A percentile compares a stretch with the other conserved stretches of the same genome.
Evolutionary conservation across 768 basidiomycete species (phyloP).

Genomic region (Tylopilus sp.): DNA sequence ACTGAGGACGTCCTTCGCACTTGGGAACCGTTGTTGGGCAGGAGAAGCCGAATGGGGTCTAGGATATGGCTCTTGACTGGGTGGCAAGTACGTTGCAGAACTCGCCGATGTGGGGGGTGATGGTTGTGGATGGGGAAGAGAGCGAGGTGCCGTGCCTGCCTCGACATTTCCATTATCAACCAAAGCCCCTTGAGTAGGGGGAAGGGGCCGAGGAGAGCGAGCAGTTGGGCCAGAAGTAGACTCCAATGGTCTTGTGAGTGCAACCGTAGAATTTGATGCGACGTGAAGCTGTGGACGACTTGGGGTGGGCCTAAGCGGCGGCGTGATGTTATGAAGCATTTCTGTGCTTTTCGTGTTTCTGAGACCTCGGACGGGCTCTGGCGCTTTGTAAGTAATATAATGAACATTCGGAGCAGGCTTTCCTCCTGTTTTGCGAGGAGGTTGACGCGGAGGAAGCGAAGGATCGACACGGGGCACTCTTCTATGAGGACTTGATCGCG

Average conservation of each 20-base stretch:
- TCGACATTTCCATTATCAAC: constrained; percentile 21
- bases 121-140: constrained; percentile 25
- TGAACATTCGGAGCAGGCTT: constrained; percentile 21
- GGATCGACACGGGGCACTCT: constrained; percentile 21
- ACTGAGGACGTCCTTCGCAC: constrained; percentile 11
- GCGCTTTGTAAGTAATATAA: constrained; percentile 27
- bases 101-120: constrained; percentile 19
- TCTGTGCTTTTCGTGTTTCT: constrained; percentile 31
- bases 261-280: constrained; percentile 15
- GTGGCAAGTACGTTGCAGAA: constrained; percentile 35
- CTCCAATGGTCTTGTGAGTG: constrained; percentile 19
- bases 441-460: constrained; percentile 21
- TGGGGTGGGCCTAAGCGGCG: constrained; percentile 27
- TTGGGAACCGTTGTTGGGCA: constrained; percentile 30
- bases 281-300: constrained; percentile 28
- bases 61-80: constrained; percentile 54
- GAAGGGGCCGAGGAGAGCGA: constrained; percentile 28
- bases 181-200: constrained; percentile 25
- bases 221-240: constrained; percentile 13
- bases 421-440: constrained; percentile 21
- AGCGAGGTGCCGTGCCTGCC: constrained; percentile 13
- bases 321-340: constrained; percentile 21
- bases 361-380: constrained; percentile 27
- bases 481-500: constrained; percentile 19
- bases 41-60: constrained; percentile 59